Conservation (phyloP, 2,329 filamentous ascomycete genomes). For the Sporothrix brunneoviolacea region DNA sequence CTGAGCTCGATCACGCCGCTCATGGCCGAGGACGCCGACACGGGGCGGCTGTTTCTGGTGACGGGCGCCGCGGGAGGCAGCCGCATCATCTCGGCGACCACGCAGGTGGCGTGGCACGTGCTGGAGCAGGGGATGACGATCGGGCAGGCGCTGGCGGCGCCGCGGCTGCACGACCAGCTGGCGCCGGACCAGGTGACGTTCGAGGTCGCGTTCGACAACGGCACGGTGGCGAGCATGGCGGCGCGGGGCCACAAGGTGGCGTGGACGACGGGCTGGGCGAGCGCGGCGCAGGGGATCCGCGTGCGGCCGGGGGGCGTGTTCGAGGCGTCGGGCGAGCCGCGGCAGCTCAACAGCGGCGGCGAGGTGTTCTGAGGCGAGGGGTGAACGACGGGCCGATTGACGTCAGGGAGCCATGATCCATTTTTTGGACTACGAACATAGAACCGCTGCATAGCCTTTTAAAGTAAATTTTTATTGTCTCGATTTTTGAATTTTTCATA, state of each 20-base stretch:
- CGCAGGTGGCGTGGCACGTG: constrained; percentile 71
- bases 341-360: constrained; percentile 67
- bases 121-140: constrained; percentile 60
- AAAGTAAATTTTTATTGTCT: neutral
- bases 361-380: constrained; percentile 48
- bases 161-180: constrained; percentile 77
- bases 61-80: constrained; percentile 77
- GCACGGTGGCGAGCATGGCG: constrained; percentile 59
- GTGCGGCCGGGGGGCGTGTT: constrained; percentile 59
- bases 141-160: constrained; percentile 56
- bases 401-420: no score
- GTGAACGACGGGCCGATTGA: no score
- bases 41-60: constrained; percentile 55
- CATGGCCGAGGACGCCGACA: constrained; percentile 63
- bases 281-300: constrained; percentile 66
- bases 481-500: neutral
- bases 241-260: constrained; percentile 67
- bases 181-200: constrained; percentile 62
- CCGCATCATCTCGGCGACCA: constrained; percentile 73
- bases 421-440: no score
- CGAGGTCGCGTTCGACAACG: constrained; percentile 66
- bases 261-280: constrained; percentile 51
- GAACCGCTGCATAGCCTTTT: neutral
- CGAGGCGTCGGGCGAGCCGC: constrained; percentile 76
- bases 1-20: constrained; percentile 76